These are phyloP conservation scores for Alternaria conjuncta DNA, from an alignment of 2,329 filamentous ascomycete species.

Conservation along the genomic window DNA sequence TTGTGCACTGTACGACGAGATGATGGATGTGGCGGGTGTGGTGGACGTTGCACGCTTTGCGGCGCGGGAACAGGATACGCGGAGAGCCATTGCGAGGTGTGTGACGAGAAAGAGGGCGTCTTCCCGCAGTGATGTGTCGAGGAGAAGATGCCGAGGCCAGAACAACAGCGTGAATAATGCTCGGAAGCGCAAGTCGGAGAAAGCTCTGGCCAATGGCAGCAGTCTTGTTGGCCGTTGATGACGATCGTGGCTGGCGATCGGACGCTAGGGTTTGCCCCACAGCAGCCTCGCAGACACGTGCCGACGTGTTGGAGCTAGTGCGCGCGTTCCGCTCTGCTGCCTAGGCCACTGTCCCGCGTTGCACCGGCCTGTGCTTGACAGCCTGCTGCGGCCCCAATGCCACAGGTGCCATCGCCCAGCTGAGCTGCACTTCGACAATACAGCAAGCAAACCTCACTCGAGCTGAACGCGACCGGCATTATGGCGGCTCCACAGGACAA, in stretches of 20 bases:
- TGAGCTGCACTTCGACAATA: not conserved
- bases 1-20: slow-evolving; percentile 42
- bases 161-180: slow-evolving; percentile 30
- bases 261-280: slow-evolving; percentile 6
- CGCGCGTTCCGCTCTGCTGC: slow-evolving; percentile 33
- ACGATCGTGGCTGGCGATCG: slow-evolving; percentile 37
- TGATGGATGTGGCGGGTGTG: slow-evolving; percentile 34
- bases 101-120: slow-evolving; percentile 24
- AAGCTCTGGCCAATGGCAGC: slow-evolving; percentile 35
- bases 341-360: slow-evolving; percentile 17
- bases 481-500: slow-evolving; percentile 45
- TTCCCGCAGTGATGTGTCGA: not conserved
- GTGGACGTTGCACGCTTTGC: slow-evolving; percentile 40
- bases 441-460: not conserved
- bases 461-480: not conserved
- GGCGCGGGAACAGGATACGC: slow-evolving; percentile 41
- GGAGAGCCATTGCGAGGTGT: slow-evolving; percentile 48
- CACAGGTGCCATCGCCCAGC: not conserved
- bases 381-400: not conserved
- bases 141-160: slow-evolving; percentile 23
- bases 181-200: slow-evolving; percentile 19
- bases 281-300: slow-evolving; percentile 20
- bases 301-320: slow-evolving; percentile 24
- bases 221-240: slow-evolving; percentile 21
- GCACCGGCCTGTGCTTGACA: not conserved